phyloP scores from a whole-genome alignment of 805 yeast genomes.

The Pichia rugopelliculosa region DNA sequence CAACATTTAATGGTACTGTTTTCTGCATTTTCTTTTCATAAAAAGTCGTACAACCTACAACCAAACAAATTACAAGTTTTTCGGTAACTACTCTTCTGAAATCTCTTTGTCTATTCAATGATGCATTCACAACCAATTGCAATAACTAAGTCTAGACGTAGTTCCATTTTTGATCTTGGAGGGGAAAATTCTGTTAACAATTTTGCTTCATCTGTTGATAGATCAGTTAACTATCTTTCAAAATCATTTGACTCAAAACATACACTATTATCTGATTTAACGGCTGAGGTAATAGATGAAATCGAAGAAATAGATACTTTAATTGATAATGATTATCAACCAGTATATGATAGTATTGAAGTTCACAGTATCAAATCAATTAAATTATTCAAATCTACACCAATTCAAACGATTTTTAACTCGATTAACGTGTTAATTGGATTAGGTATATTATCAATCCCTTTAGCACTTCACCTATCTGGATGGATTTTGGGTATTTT shows the following conservation, averaged over 20 bases:
- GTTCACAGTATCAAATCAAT: background rate
- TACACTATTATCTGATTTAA: background rate
- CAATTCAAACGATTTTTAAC: constrained; percentile 70
- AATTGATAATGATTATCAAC: background rate
- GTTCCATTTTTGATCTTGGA: constrained; percentile 23
- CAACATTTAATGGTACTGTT: no score
- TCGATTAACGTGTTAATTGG: constrained; percentile 74
- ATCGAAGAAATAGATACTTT: background rate
- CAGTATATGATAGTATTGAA: constrained; percentile 1
- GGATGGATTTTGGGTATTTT: constrained; percentile 56
- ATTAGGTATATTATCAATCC: constrained; percentile 65
- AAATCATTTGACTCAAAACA: constrained; percentile 15
- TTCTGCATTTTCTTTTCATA: no score
- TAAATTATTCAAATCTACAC: constrained; percentile 43
- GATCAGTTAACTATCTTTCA: constrained; percentile 27
- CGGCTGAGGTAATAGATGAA: constrained; percentile 1
- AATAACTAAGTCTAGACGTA: background rate
- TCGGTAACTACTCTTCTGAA: no score
- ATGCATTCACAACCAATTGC: background rate
- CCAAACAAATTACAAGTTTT: no score
- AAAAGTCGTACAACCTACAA: no score
- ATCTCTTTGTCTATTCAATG: no score
- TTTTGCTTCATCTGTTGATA: constrained; percentile 29
- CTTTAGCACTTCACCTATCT: constrained; percentile 57
- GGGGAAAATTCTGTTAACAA: constrained; percentile 32